Evolutionary conservation across 305 asterid genomes (phyloP).

Genomic region (Rubia tinctorum): DNA sequence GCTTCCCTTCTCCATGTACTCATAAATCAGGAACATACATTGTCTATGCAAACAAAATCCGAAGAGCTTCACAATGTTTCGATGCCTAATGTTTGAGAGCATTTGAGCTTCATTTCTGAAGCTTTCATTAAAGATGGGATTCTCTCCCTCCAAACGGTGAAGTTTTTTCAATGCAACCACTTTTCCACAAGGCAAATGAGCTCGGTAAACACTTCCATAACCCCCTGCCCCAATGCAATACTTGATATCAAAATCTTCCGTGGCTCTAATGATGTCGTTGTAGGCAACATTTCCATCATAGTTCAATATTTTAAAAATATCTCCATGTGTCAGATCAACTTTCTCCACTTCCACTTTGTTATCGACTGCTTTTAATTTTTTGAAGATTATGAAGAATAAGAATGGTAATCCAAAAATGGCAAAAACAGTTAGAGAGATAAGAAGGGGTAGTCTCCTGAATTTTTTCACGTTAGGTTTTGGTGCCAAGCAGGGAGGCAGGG

Average conservation of each 20-base stretch:
- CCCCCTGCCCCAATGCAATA: constrained; percentile 34
- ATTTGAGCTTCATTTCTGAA: constrained; percentile 30
- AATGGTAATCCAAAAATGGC: neutral
- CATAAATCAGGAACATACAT: constrained; percentile 27
- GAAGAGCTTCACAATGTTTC: constrained; percentile 27
- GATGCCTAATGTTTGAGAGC: constrained; percentile 30
- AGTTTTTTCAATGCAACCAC: constrained; percentile 35
- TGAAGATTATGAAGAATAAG: neutral
- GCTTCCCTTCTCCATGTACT: constrained; percentile 34
- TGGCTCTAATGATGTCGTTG: constrained; percentile 29
- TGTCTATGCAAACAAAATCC: constrained; percentile 31
- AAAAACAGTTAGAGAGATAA: neutral
- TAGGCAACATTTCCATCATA: constrained; percentile 33
- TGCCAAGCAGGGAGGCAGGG: neutral
- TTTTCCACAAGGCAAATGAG: constrained; percentile 24
- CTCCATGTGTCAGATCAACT: neutral
- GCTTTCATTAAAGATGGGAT: neutral
- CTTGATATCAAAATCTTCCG: constrained; percentile 25
- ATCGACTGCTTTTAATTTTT: neutral
- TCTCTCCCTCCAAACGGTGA: constrained; percentile 25
- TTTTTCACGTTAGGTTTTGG: neutral
- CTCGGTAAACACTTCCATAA: constrained; percentile 32
- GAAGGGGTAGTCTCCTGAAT: neutral
- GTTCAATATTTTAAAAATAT: constrained; percentile 23
- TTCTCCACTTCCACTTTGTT: neutral